Base-by-base conservation (phyloP, 1,139 yeast species). In the Candida dubliniensis region DNA sequence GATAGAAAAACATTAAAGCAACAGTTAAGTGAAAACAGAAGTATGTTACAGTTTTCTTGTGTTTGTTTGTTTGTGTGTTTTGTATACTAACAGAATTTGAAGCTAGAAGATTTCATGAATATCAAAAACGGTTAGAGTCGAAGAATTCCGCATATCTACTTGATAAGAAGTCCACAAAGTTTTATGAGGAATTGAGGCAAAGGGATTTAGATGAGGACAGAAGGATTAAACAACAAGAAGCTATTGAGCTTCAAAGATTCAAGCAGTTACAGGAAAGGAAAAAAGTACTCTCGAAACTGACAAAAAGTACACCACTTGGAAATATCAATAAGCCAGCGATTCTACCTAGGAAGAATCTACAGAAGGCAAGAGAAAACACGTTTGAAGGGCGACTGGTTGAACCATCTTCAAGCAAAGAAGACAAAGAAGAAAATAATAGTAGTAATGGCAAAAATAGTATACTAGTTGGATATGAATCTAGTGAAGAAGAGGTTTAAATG, bases 111-210 rank as follows among this genome's bases (percentile, higher is more conserved):
- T 67, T 68, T 39, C 52, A 61, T 29, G 74, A 71, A 41, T 64
- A 63, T 43, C 68, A 64, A 47, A 58, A 61, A 36, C 59, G 61
- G 46, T 47, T 71, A 41, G 73, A 68, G 40, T 58, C 63, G 1
- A 64, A 63, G 24, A 73, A 71, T 48, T 69, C 76, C 0, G 59
- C 73, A 0, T 69, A 69, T 45, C 69, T 67, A 43, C 50, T 73
- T 35, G 66, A 63, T 43, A 64, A 59, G 12, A 59, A 61, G 34
- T 65, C 74, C 7, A 53, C 65, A 8, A 49, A 53, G 29, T 67
- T 56, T 46, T 68, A 64, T 47, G 57, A 61, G 7, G 44, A 53
- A 29, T 51, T 69, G 34, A 46, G 53, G 36, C 46, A 47, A 25
- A 43, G 54, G 29, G 61, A 58, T 26, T 40, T 40, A 15, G 51